Base-by-base conservation (phyloP, 2,329 filamentous ascomycete genomes). In the Calonectria honghensis region DNA sequence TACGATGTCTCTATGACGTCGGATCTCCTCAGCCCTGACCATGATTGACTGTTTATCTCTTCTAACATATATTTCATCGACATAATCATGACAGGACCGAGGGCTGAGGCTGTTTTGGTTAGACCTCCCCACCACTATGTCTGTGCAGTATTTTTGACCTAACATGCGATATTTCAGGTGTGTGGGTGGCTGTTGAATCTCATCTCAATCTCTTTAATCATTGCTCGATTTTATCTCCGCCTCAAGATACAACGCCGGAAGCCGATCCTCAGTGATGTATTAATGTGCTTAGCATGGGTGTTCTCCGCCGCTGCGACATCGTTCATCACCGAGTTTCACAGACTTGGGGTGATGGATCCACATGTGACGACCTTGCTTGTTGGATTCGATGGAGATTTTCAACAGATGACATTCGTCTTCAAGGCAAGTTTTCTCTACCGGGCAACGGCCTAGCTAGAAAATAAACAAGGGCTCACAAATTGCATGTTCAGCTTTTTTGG, bases 201-300 rank as follows among this genome's bases (percentile, higher is more conserved):
- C 14, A 31, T 63, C 16, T 63, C 57, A 29, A 10, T 63, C 1
- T 16, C 24, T 29, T 10, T 63, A 4, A 39, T 63, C 24, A 41
- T 63, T 13, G 57, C 57, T 3, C n/a, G 57, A 41, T 29, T 63
- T 9, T 63, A 63, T 24, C 35, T 63, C 6, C 57, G 57, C 37
- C 24, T 63, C 39, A 45, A 31, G 27, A 29, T 63, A 41, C 57
- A 63, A 29, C 37, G 24, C 14, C n/a, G 24, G 9, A 29, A 24
- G 1, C 13, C 39, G 1, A 41, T 63, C 29, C 37, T 41, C 24
- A 63, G 57, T 24, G 57, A 63, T n/a, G 20, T 18, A 4, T 27
- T 63, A 3, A 63, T 63, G 57, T 63, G 57, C 16, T 41, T 39
- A 4, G 57, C 57, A 4, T 63, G 57, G 57, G n/a, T 63, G 6